phyloP scores from a whole-genome alignment of 2,329 filamentous ascomycete species.

The Talaromyces sp. region DNA sequence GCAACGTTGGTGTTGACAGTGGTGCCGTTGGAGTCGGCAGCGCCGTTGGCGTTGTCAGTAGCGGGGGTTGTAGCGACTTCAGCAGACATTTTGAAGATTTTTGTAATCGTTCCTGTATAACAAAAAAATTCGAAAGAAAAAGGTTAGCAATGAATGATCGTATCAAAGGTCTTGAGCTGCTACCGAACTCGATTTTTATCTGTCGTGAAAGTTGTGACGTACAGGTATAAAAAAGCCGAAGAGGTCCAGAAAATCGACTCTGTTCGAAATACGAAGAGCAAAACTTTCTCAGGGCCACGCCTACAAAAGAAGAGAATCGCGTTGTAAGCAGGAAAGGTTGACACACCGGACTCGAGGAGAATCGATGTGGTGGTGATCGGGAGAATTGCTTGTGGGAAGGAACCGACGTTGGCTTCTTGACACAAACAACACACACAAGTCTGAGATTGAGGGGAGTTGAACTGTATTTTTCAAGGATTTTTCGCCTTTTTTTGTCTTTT shows the following conservation, averaged over 20 bases:
- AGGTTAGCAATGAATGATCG: constrained; percentile 4
- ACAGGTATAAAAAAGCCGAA: constrained; percentile 10
- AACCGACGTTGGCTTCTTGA: constrained; percentile 17
- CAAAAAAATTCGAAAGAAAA: background rate
- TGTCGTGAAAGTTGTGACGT: background rate
- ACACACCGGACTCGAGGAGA: constrained; percentile 3
- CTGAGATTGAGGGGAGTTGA: constrained; percentile 6
- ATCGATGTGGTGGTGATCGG: constrained; percentile 16
- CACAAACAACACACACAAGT: constrained; percentile 31
- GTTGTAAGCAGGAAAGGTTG: constrained; percentile 5
- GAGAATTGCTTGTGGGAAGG: constrained; percentile 16
- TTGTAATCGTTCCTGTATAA: constrained; percentile 55
- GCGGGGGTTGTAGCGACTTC: constrained; percentile 70
- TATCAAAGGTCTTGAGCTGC: background rate
- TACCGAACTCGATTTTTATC: background rate
- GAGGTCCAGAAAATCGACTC: background rate
- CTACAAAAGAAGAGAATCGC: constrained; percentile 1
- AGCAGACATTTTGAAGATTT: constrained; percentile 65
- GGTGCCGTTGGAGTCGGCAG: constrained; percentile 46
- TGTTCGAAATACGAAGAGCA: background rate
- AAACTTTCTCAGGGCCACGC: background rate
- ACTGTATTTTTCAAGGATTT: constrained; percentile 32
- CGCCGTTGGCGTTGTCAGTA: constrained; percentile 49
- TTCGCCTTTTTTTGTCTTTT: constrained; percentile 32
- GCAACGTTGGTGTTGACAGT: constrained; percentile 65